These are phyloP conservation scores for Ajuga reptans DNA, from an alignment of 305 asterid species.

Conservation along the genomic window DNA sequence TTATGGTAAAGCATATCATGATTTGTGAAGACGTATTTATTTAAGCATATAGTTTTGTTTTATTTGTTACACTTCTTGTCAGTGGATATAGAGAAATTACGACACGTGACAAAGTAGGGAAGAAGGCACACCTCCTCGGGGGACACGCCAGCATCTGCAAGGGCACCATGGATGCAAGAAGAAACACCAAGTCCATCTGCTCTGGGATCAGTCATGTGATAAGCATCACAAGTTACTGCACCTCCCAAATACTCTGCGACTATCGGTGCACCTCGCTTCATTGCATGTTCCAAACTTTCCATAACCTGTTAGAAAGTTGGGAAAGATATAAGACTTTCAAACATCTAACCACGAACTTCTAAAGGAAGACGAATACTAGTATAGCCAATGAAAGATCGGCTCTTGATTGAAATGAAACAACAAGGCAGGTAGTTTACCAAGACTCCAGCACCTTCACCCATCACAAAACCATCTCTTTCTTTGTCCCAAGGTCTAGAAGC, in stretches of 20 bases:
- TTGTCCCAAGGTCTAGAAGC: slow-evolving; percentile 97
- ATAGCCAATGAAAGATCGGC: background rate
- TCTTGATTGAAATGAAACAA: background rate
- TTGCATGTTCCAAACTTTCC: slow-evolving; percentile 96
- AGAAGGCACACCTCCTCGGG: slow-evolving; percentile 58
- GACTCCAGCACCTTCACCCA: slow-evolving; percentile 97
- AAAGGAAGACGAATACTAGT: background rate
- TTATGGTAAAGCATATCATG: background rate
- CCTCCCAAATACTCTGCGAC: slow-evolving; percentile 94
- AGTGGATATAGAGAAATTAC: background rate
- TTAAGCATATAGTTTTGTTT: background rate
- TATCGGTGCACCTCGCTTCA: slow-evolving; percentile 87
- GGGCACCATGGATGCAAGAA: slow-evolving; percentile 62
- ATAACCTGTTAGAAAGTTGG: slow-evolving; percentile 45
- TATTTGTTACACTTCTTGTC: background rate
- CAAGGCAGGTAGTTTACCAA: slow-evolving; percentile 43
- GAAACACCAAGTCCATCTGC: slow-evolving; percentile 98
- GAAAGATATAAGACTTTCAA: background rate
- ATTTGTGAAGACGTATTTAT: background rate
- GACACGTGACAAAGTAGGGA: background rate
- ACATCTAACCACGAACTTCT: background rate
- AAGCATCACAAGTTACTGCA: slow-evolving; percentile 89
- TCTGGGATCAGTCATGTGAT: slow-evolving; percentile 96
- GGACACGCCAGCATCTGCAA: slow-evolving; percentile 74
- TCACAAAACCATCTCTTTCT: slow-evolving; percentile 86